Conservation (phyloP, 192 early-diverging fungal genomes). For the Hyaloraphidium curvatum region DNA sequence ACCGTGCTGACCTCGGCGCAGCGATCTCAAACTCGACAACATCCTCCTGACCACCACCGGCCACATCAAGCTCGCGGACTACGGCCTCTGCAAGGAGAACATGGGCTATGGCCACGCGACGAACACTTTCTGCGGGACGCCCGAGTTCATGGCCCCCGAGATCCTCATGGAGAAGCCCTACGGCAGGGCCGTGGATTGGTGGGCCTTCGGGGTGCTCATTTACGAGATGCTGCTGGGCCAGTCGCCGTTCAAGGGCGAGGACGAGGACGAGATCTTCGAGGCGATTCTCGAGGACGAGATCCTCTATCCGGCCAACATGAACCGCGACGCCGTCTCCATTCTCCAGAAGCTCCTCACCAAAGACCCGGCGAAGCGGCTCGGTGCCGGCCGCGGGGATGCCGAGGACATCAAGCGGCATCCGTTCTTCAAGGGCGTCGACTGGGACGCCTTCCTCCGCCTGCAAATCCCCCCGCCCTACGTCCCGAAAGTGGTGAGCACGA, state of each 20-base stretch:
- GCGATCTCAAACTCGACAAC: slow-evolving; percentile 54
- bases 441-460: slow-evolving; percentile 86
- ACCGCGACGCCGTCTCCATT: slow-evolving; percentile 75
- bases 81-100: slow-evolving; percentile 93
- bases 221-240: slow-evolving; percentile 85
- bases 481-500: slow-evolving; percentile 53
- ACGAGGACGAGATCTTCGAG: slow-evolving; percentile 97
- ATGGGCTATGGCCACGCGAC: slow-evolving; percentile 77
- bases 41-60: slow-evolving; percentile 80
- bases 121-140: slow-evolving; percentile 93
- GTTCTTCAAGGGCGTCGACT: slow-evolving; percentile 87
- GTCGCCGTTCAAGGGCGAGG: slow-evolving; percentile 83
- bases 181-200: slow-evolving; percentile 95
- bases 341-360: slow-evolving; percentile 77
- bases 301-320: slow-evolving; percentile 85
- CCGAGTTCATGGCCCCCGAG: slow-evolving; percentile 99
- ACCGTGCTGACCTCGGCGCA: background rate
- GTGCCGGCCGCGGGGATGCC: slow-evolving; percentile 60
- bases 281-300: slow-evolving; percentile 93
- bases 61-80: slow-evolving; percentile 96
- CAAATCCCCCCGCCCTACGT: slow-evolving; percentile 75
- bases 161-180: slow-evolving; percentile 90
- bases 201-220: slow-evolving; percentile 85
- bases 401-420: slow-evolving; percentile 87
- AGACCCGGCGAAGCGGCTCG: slow-evolving; percentile 71